These are phyloP conservation scores for Dictyostelium discoideum DNA, from an alignment of 78 protist genomes.

Conservation along the genomic window DNA sequence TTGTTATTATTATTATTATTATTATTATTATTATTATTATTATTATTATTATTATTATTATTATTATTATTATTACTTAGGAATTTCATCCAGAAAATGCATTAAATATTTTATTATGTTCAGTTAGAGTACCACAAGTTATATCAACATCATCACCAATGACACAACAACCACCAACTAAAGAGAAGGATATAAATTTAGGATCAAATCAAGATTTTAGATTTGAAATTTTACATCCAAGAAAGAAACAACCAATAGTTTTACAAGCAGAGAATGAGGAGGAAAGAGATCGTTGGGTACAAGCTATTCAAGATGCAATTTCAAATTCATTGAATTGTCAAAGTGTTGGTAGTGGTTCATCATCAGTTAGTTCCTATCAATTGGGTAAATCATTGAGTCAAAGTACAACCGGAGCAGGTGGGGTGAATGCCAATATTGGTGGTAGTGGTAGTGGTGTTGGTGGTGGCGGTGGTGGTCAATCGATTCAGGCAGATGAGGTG, in stretches of 20 bases:
- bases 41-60: background rate
- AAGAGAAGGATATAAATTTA: slow-evolving; percentile 2
- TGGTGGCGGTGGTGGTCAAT: background rate
- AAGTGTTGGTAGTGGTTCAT: background rate
- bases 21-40: background rate
- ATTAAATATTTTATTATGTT: slow-evolving; percentile 69
- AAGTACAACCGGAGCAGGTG: background rate
- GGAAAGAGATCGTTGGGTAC: slow-evolving; percentile 74
- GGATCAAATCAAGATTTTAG: slow-evolving; percentile 27
- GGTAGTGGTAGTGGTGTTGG: background rate
- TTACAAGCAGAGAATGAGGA: slow-evolving; percentile 80
- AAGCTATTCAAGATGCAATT: slow-evolving; percentile 79
- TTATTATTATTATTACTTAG: background rate
- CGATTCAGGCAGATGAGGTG: slow-evolving; percentile 41
- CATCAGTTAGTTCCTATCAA: background rate
- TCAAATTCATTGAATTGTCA: slow-evolving; percentile 67
- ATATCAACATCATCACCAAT: background rate
- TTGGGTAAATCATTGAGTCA: background rate
- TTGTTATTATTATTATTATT: background rate
- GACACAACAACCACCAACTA: background rate
- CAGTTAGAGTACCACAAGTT: slow-evolving; percentile 63
- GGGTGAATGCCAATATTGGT: background rate
- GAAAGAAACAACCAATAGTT: slow-evolving; percentile 72
- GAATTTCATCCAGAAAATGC: slow-evolving; percentile 78
- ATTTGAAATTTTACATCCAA: slow-evolving; percentile 79